These are phyloP conservation scores for Macrolepiota dolichaula DNA, from an alignment of 768 basidiomycete genomes.

Conservation along the genomic window DNA sequence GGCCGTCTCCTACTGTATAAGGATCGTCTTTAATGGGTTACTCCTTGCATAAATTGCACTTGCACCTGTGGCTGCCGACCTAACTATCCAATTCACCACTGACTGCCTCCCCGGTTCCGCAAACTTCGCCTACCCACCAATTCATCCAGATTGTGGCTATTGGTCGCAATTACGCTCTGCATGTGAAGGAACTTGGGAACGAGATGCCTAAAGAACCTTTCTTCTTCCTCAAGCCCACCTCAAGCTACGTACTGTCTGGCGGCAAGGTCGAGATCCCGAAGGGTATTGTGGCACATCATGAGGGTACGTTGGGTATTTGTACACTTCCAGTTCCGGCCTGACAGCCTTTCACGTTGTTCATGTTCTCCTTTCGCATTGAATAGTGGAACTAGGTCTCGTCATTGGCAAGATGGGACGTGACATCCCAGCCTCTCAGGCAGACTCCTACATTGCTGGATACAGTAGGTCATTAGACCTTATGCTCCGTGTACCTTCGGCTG, in stretches of 20 bases:
- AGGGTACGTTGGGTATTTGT: slow-evolving; percentile 69
- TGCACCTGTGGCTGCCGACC: neutral
- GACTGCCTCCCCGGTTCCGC: neutral
- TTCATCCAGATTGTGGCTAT: slow-evolving; percentile 89
- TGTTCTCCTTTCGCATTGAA: neutral
- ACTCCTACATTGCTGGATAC: slow-evolving; percentile 86
- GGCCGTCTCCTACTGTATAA: neutral
- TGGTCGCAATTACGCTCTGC: slow-evolving; percentile 90
- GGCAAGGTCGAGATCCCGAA: slow-evolving; percentile 83
- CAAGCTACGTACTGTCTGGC: slow-evolving; percentile 76
- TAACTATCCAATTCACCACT: neutral
- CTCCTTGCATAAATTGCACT: neutral
- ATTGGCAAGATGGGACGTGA: slow-evolving; percentile 87
- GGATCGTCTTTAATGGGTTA: neutral
- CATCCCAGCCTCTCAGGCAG: slow-evolving; percentile 69
- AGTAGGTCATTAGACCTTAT: slow-evolving; percentile 43
- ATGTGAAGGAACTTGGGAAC: slow-evolving; percentile 91
- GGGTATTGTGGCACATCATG: slow-evolving; percentile 85
- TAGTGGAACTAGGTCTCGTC: slow-evolving; percentile 96
- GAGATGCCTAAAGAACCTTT: slow-evolving; percentile 90
- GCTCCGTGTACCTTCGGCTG: slow-evolving; percentile 1
- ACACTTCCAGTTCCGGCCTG: neutral
- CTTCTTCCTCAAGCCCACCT: slow-evolving; percentile 97
- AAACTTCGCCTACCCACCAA: neutral
- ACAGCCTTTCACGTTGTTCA: neutral